Evolutionary conservation across 192 early-diverging fungal genomes (phyloP).

Genomic region (Rhizophagus sp.): DNA sequence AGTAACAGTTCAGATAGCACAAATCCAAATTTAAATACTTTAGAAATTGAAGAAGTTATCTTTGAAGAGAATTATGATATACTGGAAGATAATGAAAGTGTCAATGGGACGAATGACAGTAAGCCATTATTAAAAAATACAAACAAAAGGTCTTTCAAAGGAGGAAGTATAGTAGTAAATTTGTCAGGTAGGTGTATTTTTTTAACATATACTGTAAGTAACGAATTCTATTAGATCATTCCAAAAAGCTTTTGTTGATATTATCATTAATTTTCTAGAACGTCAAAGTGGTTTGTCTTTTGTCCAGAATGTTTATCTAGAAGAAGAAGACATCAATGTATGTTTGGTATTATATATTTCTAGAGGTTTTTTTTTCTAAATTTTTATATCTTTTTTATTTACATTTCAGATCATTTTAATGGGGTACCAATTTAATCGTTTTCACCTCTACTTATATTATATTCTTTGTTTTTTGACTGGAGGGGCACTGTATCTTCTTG

Average conservation of each 20-base stretch:
- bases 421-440: constrained; percentile 61
- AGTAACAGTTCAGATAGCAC: not conserved
- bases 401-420: constrained; percentile 48
- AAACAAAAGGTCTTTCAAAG: not conserved
- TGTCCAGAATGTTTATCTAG: constrained; percentile 53
- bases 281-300: not conserved
- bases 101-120: not conserved
- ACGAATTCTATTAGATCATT: too few species aligned
- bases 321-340: constrained; percentile 70
- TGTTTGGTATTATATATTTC: not conserved
- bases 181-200: not conserved
- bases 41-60: not conserved
- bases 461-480: constrained; percentile 63
- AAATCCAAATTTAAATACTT: not conserved
- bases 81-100: not conserved
- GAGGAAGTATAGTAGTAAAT: not conserved
- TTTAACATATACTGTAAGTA: too few species aligned
- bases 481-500: constrained; percentile 75
- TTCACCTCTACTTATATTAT: constrained; percentile 61
- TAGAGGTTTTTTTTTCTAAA: not conserved
- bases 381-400: not conserved
- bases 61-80: not conserved
- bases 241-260: too few species aligned
- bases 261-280: not conserved
- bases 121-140: constrained; percentile 1